Percentiles rank a stretch among this genome's conserved stretches.
Conservation (phyloP, 805 yeast genomes). For the Candida awuae region DNA sequence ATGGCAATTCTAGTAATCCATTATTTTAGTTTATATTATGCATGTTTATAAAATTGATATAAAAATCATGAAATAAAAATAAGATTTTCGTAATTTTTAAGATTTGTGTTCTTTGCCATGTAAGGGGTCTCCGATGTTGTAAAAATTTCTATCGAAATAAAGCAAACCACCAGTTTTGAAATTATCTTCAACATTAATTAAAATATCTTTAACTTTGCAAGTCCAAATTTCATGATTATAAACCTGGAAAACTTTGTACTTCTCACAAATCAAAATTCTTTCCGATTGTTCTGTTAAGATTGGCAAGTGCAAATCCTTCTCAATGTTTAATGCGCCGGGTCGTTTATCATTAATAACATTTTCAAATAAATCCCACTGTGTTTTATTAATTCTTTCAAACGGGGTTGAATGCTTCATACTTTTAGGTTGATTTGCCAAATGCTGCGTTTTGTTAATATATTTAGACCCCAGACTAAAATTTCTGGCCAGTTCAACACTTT, state of each 20-base stretch:
- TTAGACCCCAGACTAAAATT: conserved; percentile 48
- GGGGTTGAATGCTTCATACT: conserved; percentile 39
- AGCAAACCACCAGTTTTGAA: conserved; percentile 53
- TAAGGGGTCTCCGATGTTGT: conserved; percentile 29
- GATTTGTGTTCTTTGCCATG: conserved; percentile 10
- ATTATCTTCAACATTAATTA: conserved; percentile 26
- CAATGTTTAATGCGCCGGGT: conserved; percentile 13
- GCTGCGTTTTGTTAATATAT: conserved; percentile 37
- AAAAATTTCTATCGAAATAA: conserved; percentile 57
- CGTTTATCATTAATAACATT: conserved; percentile 11
- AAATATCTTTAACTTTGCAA: conserved; percentile 60
- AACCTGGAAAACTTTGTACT: conserved; percentile 43
- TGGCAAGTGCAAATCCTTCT: conserved; percentile 37
- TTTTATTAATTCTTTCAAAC: conserved; percentile 35
- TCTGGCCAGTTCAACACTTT: conserved; percentile 53
- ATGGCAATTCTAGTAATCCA: too few relatives aligned
- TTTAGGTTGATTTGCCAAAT: conserved; percentile 13
- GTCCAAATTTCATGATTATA: conserved; percentile 92
- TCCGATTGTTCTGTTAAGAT: conserved; percentile 46
- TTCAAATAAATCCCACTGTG: conserved; percentile 32
- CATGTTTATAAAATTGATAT: too few relatives aligned
- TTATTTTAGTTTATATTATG: too few relatives aligned
- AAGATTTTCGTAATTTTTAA: neutral
- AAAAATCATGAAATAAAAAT: too few relatives aligned
- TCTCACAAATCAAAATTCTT: conserved; percentile 54